Evolutionary conservation across 371 early-diverging fungal species (phyloP).

Genomic region (Mucor sp.): DNA sequence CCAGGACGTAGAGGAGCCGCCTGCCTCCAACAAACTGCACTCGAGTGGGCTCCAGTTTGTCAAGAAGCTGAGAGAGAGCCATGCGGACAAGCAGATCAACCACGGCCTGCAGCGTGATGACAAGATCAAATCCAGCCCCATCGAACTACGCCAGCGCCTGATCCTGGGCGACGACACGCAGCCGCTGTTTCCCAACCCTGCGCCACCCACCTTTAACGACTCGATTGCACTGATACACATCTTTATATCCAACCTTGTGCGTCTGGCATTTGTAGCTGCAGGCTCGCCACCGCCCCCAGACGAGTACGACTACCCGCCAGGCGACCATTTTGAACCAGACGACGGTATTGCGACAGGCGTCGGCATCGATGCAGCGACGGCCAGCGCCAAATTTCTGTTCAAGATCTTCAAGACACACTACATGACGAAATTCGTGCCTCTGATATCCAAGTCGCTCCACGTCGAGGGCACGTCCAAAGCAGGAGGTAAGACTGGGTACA

Average conservation of each 20-base stretch:
- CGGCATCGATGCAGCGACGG: conserved; percentile 70
- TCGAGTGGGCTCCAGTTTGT: conserved; percentile 40
- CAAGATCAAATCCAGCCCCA: conserved; percentile 30
- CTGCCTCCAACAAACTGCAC: conserved; percentile 22
- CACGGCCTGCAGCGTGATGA: conserved; percentile 39
- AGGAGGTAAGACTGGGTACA: conserved; percentile 35
- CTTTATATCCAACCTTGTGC: conserved; percentile 60
- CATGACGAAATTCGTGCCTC: conserved; percentile 73
- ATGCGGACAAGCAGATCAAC: conserved; percentile 32
- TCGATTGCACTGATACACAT: conserved; percentile 61
- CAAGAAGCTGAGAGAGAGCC: conserved; percentile 42
- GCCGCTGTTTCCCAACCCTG: conserved; percentile 60
- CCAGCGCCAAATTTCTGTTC: conserved; percentile 72
- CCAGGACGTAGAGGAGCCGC: not conserved
- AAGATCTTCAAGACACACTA: conserved; percentile 67
- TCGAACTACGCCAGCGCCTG: conserved; percentile 35
- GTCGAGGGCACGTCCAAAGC: conserved; percentile 38
- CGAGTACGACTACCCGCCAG: conserved; percentile 52
- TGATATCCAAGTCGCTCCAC: conserved; percentile 48
- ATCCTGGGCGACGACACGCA: conserved; percentile 48
- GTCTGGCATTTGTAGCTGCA: conserved; percentile 68
- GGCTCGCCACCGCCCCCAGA: conserved; percentile 67
- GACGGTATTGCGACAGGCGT: conserved; percentile 69
- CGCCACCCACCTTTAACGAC: conserved; percentile 58
- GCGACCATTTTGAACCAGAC: conserved; percentile 56